Percentiles rank a stretch among this genome's conserved stretches.
Evolutionary conservation across 148 eudicot genomes (phyloP).

Genomic region (Chenopodium album): DNA sequence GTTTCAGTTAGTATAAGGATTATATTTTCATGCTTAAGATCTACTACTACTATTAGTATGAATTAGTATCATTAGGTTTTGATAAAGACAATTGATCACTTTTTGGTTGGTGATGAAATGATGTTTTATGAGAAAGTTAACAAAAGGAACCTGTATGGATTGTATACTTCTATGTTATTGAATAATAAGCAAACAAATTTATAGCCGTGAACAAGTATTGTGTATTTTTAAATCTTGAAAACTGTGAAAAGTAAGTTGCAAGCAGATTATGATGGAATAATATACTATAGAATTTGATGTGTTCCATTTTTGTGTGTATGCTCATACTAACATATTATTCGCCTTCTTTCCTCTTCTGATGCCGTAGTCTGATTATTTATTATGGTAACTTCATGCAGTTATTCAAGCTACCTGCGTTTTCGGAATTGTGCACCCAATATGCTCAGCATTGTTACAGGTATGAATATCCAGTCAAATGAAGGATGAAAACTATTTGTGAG

Average conservation of each 20-base stretch:
- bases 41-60: not conserved
- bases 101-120: too few relatives aligned
- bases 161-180: too few relatives aligned
- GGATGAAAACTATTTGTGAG: not conserved
- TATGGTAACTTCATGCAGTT: conserved; percentile 50
- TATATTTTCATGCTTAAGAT: not conserved
- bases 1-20: not conserved
- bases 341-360: conserved; percentile 7
- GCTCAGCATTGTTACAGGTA: conserved; percentile 84
- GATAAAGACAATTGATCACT: too few relatives aligned
- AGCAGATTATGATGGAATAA: not conserved
- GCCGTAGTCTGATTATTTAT: conserved; percentile 10
- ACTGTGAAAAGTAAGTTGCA: not conserved
- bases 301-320: not conserved
- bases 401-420: conserved; percentile 66
- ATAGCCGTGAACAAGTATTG: not conserved
- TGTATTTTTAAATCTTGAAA: not conserved
- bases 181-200: not conserved
- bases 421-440: conserved; percentile 63
- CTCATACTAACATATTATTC: not conserved
- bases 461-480: not conserved
- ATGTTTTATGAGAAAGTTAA: too few relatives aligned
- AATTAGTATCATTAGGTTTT: too few relatives aligned
- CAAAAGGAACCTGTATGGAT: too few relatives aligned
- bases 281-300: not conserved